Percentiles rank a stretch among this genome's conserved stretches.
These are phyloP conservation scores for Cyathus striatus DNA, from an alignment of 768 basidiomycete genomes.

Conservation along the genomic window DNA sequence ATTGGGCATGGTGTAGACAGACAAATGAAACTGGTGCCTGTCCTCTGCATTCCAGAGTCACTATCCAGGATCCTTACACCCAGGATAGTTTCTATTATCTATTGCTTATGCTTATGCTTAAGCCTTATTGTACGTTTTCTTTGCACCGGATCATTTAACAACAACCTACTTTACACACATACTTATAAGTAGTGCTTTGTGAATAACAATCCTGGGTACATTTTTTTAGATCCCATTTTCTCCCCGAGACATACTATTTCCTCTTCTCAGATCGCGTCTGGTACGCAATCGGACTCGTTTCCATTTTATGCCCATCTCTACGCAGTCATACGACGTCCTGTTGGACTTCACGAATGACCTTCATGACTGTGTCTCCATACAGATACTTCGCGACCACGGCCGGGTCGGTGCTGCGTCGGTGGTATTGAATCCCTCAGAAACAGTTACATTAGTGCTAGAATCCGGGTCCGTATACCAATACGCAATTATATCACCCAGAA, in stretches of 20 bases:
- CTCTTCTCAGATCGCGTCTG: constrained; percentile 23
- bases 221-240: too few species aligned
- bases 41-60: too few species aligned
- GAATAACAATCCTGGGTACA: too few species aligned
- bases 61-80: too few species aligned
- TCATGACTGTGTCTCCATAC: constrained; percentile 56
- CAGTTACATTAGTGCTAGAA: constrained; percentile 61
- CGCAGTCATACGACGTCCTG: constrained; percentile 58
- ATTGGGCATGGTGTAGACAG: too few species aligned
- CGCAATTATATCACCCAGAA: constrained; percentile 58
- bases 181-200: too few species aligned
- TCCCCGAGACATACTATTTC: neutral
- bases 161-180: too few species aligned
- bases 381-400: constrained; percentile 62
- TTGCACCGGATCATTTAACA: too few species aligned
- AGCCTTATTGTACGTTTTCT: too few species aligned
- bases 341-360: constrained; percentile 71
- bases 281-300: constrained; percentile 18
- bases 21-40: too few species aligned
- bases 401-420: constrained; percentile 47
- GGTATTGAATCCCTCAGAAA: constrained; percentile 57
- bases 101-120: too few species aligned
- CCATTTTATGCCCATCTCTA: constrained; percentile 50
- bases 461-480: constrained; percentile 67
- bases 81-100: too few species aligned